A percentile compares a stretch with the other conserved stretches of the same genome.
Conservation (phyloP, 164 flowering plant species). For the Sedum album region DNA sequence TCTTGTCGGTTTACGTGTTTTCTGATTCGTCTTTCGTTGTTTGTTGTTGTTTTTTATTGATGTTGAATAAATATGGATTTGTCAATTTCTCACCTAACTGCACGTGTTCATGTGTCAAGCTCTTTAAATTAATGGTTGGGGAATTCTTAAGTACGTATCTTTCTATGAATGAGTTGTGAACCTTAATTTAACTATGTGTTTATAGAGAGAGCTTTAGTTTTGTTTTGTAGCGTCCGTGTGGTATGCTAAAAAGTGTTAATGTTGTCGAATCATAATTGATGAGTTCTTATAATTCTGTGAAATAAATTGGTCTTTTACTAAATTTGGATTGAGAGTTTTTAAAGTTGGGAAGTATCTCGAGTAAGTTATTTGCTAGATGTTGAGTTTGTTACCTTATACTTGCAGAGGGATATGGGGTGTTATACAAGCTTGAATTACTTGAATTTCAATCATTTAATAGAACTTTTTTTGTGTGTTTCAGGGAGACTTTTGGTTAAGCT, state of each 20-base stretch:
- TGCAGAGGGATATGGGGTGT: no score
- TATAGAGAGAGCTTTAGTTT: conserved; percentile 8
- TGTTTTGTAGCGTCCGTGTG: not conserved
- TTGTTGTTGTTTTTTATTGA: conserved; percentile 7
- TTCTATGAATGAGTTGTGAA: not conserved
- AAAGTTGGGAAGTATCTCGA: no score
- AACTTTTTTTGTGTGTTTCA: not conserved
- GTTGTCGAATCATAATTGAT: not conserved
- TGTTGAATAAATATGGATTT: not conserved
- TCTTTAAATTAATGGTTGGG: no score
- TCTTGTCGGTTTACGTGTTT: not conserved
- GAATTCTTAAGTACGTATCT: not conserved
- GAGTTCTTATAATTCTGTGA: not conserved
- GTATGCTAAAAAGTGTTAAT: not conserved
- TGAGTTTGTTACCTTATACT: no score
- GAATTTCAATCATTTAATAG: not conserved
- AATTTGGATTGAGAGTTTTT: no score
- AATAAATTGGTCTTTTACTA: no score
- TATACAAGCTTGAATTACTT: no score
- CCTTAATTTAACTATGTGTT: not conserved
- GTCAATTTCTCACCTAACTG: not conserved
- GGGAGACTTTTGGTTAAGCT: not conserved
- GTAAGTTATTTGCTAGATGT: no score
- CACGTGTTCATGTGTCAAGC: not conserved
- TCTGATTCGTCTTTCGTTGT: no score